Conservation (phyloP, 306 rosid species). For the Phaseolus lunatus region DNA sequence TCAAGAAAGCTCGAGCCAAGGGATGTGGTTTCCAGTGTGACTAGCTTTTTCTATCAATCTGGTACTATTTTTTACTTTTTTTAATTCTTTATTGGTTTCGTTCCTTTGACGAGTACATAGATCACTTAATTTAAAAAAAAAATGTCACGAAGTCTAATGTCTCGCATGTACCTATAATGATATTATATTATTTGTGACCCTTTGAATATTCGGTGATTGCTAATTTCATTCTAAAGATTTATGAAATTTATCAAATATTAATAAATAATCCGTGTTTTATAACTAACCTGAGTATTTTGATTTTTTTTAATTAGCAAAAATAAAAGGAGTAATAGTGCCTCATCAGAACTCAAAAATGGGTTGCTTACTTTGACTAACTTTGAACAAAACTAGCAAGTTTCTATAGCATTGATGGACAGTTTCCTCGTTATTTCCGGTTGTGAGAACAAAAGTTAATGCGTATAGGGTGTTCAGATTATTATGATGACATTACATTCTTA, state of each 20-base stretch:
- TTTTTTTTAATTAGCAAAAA: not conserved
- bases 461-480: conserved; percentile 6
- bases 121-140: not conserved
- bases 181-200: not conserved
- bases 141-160: conserved; percentile 2
- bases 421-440: conserved; percentile 36
- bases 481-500: conserved; percentile 1
- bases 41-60: not conserved
- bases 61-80: conserved; percentile 25
- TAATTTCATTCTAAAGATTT: conserved; percentile 9
- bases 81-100: conserved; percentile 7
- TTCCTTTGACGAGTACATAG: not conserved
- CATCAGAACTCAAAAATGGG: not conserved
- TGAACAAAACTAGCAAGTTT: conserved; percentile 18
- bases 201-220: not conserved
- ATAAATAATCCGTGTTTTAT: not conserved
- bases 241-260: not conserved
- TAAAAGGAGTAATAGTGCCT: not conserved
- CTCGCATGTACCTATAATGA: not conserved
- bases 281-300: not conserved
- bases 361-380: not conserved
- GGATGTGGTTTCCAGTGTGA: not conserved
- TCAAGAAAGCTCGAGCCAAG: not conserved
- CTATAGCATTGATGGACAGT: not conserved
- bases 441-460: not conserved